Conservation (phyloP, 2,329 filamentous ascomycete genomes). For the Chaetomiaceae sp. region DNA sequence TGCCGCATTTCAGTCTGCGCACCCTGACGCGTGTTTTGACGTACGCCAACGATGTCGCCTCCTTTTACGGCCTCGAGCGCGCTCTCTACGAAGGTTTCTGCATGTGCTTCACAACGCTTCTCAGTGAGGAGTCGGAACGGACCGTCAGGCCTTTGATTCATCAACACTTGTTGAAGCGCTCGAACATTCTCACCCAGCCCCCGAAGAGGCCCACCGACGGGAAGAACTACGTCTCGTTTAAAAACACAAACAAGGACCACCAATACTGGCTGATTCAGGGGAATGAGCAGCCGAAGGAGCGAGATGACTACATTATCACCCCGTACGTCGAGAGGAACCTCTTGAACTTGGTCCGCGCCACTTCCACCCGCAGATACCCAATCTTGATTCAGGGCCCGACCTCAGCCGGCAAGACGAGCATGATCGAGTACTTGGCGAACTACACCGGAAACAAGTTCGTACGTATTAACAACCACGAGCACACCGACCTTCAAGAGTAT, state of each 20-base stretch:
- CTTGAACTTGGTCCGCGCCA: slow-evolving; percentile 87
- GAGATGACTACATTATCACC: slow-evolving; percentile 92
- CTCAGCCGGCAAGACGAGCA: slow-evolving; percentile 96
- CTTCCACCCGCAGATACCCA: slow-evolving; percentile 86
- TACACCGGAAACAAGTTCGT: slow-evolving; percentile 96
- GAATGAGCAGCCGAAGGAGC: slow-evolving; percentile 57
- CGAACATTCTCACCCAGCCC: slow-evolving; percentile 70
- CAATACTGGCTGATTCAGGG: slow-evolving; percentile 91
- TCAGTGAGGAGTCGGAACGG: slow-evolving; percentile 76
- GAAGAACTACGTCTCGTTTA: slow-evolving; percentile 73
- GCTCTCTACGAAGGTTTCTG: slow-evolving; percentile 93
- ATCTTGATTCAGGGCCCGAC: slow-evolving; percentile 95
- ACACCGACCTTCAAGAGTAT: slow-evolving; percentile 97
- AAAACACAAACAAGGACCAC: slow-evolving; percentile 55
- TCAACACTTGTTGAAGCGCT: slow-evolving; percentile 63
- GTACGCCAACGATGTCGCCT: slow-evolving; percentile 80
- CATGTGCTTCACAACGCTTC: slow-evolving; percentile 92
- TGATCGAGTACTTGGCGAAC: slow-evolving; percentile 98
- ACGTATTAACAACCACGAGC: slow-evolving; percentile 98
- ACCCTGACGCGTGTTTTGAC: slow-evolving; percentile 86
- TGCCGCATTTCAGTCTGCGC: slow-evolving; percentile 93
- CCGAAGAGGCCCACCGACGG: slow-evolving; percentile 74
- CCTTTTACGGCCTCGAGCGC: slow-evolving; percentile 77
- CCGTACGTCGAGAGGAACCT: slow-evolving; percentile 93
- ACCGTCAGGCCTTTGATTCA: slow-evolving; percentile 75